A percentile compares a stretch with the other conserved stretches of the same genome.
These are phyloP conservation scores for Sordariomycetes sp. DNA, from an alignment of 2,329 filamentous ascomycete species.

Conservation along the genomic window DNA sequence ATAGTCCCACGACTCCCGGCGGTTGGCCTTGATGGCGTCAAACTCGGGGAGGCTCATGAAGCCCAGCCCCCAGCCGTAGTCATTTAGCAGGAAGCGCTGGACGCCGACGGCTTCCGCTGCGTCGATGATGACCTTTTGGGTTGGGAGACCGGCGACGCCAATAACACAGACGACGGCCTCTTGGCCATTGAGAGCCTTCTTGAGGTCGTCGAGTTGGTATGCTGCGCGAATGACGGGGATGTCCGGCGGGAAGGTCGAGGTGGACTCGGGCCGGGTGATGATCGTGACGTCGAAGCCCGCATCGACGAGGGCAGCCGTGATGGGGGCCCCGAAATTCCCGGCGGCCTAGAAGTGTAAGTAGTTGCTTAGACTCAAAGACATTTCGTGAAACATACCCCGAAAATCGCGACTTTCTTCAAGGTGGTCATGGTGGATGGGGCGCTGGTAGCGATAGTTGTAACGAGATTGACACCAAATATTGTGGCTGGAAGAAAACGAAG, in stretches of 20 bases:
- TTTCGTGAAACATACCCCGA: not conserved
- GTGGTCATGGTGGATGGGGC: not conserved
- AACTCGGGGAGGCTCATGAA: conserved; percentile 22
- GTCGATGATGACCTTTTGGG: conserved; percentile 36
- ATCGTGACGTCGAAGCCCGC: conserved; percentile 5
- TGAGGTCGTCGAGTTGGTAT: conserved; percentile 16
- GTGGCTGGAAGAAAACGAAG: not conserved
- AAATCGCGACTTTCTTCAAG: not conserved
- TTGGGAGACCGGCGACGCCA: conserved; percentile 20
- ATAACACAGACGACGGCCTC: conserved; percentile 25
- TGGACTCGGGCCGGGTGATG: conserved; percentile 9
- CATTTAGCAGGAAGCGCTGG: conserved; percentile 38
- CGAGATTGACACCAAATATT: not conserved
- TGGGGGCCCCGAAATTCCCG: conserved; percentile 4
- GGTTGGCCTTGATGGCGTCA: conserved; percentile 1
- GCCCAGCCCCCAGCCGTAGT: conserved; percentile 25
- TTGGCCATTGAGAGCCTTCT: conserved; percentile 8
- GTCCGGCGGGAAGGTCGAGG: conserved; percentile 17
- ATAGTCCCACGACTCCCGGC: not conserved
- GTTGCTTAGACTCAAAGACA: not conserved
- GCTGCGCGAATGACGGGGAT: conserved; percentile 16
- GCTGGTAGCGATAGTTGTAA: not conserved
- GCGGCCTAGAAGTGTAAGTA: not conserved
- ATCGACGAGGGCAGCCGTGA: conserved; percentile 3
- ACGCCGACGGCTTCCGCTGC: conserved; percentile 41